These are phyloP conservation scores for Penicillium cosmopolitanum DNA, from an alignment of 495 filamentous ascomycete genomes.

Conservation along the genomic window DNA sequence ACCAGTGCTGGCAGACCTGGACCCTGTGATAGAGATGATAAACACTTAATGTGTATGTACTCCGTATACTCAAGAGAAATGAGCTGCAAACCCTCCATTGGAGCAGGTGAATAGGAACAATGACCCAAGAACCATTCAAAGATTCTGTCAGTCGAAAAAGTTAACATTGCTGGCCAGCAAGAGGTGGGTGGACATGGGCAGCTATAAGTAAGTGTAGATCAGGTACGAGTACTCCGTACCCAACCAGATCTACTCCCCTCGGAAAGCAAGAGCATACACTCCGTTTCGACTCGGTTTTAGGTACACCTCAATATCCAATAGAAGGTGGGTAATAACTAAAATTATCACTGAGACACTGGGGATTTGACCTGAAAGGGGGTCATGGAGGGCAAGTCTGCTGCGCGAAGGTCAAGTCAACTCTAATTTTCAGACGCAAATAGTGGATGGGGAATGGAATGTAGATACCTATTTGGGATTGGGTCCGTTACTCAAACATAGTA, in stretches of 20 bases:
- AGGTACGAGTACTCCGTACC: background rate
- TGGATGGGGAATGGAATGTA: background rate
- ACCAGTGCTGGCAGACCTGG: too few relatives aligned
- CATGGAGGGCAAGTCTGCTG: background rate
- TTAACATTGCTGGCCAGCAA: too few relatives aligned
- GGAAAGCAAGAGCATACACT: background rate
- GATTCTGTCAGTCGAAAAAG: too few relatives aligned
- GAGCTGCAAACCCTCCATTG: background rate
- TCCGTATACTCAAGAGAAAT: background rate
- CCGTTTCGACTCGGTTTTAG: background rate
- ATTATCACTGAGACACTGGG: background rate
- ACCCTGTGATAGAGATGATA: too few relatives aligned
- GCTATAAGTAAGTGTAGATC: background rate
- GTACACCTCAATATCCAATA: background rate
- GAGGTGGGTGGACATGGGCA: background rate
- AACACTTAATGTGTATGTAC: background rate
- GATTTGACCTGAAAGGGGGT: background rate
- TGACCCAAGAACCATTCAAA: background rate
- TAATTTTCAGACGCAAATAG: slow-evolving; percentile 3
- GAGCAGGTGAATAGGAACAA: background rate
- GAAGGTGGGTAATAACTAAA: background rate
- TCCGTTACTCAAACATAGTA: background rate
- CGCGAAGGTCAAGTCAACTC: background rate
- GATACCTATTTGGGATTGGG: background rate
- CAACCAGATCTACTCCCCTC: background rate